Base-by-base conservation (phyloP, 2,329 filamentous ascomycete genomes). In the Stachybotrys chlorohalonatus region DNA sequence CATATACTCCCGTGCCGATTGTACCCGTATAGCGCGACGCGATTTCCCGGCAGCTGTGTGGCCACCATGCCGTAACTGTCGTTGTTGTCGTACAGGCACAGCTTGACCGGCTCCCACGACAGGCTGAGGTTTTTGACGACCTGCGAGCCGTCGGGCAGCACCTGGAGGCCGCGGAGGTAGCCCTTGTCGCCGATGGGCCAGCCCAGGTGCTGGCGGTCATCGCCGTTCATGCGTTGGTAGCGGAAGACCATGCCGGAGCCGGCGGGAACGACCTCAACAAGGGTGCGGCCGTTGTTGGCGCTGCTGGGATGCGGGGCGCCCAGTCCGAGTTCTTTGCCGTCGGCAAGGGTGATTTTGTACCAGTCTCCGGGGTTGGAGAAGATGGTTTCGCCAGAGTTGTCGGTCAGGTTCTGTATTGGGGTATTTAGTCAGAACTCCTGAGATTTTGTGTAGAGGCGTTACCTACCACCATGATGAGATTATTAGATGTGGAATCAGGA, bases 181-280 rank as follows among this genome's bases (percentile, higher is more conserved):
- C 52, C 52, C 31, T 53, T 53, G 52, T 53, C 52, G 45, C 52
- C 52, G 16, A 48, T 48, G 7, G 52, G 52, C 52, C 52, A 53
- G 15, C 52, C 52, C 24, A 32, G 45, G 45, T 15, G 16, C 31
- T 11, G 30, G 39, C 52, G 52, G 31, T 53, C 17, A n/a, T 48
- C 45, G 24, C 52, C 52, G 45, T 53, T 42, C 13, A 30, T 32
- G 24, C 52, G 16, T 17, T 48, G 52, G 52, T 53, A 53, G 45
- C 52, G 52, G 45, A 53, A 53, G 15, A 53, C 52, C 52, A 53
- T 31, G 24, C 52, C 52, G 16, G 31, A 16, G 11, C 52, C 52
- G 17, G 52, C 52, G 6, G 52, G 52, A 15, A 53, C 52, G 24
- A 53, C 42, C 17, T 48, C 31, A 1, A 53, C 52, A 5, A 53